Conservation (phyloP, 2,329 filamentous ascomycete species). For the Torrubiellomyces zombiae region DNA sequence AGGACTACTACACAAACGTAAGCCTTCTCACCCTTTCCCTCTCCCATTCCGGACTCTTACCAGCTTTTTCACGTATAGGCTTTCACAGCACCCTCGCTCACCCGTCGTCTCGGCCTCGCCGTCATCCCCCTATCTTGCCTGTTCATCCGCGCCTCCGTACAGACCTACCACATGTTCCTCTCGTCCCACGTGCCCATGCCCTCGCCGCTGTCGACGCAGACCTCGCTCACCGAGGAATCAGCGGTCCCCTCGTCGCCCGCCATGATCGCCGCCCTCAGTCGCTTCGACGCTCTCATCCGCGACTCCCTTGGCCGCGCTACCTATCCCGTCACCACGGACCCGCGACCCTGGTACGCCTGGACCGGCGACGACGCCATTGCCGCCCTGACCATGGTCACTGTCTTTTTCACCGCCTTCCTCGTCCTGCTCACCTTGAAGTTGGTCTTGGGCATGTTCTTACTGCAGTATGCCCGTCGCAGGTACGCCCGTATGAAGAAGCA, state of each 20-base stretch:
- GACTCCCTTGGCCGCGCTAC: slow-evolving; percentile 60
- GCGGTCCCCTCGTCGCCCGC: slow-evolving; percentile 51
- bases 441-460: slow-evolving; percentile 70
- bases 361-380: slow-evolving; percentile 60
- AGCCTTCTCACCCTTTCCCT: slow-evolving; percentile 12
- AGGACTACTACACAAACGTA: slow-evolving; percentile 94
- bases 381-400: slow-evolving; percentile 62
- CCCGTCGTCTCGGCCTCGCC: slow-evolving; percentile 74
- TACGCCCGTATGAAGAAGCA: slow-evolving; percentile 67
- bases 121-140: slow-evolving; percentile 86
- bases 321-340: slow-evolving; percentile 38
- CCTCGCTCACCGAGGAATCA: slow-evolving; percentile 47
- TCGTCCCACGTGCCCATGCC: slow-evolving; percentile 70
- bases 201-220: slow-evolving; percentile 45
- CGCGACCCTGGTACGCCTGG: slow-evolving; percentile 34
- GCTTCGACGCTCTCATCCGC: slow-evolving; percentile 60
- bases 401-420: slow-evolving; percentile 74
- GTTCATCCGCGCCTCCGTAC: slow-evolving; percentile 84
- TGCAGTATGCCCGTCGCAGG: slow-evolving; percentile 61
- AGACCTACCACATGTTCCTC: slow-evolving; percentile 97
- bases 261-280: slow-evolving; percentile 60
- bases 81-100: slow-evolving; percentile 80
- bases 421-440: slow-evolving; percentile 74
- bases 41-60: neutral
- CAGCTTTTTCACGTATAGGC: slow-evolving; percentile 49